Evolutionary conservation across 306 rosid species (phyloP).

Genomic region (Begonia loranthoides): DNA sequence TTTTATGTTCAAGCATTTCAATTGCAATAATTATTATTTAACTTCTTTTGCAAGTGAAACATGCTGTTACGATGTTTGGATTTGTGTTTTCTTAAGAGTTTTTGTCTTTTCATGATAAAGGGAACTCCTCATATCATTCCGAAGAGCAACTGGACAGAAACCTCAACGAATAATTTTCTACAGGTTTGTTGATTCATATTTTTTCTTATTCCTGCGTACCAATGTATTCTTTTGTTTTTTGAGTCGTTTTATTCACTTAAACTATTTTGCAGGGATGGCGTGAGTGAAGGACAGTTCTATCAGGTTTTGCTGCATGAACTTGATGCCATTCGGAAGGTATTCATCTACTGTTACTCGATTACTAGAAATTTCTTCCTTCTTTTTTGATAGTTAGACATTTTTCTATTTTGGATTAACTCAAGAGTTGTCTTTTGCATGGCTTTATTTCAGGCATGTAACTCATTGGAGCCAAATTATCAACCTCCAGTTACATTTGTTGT

Average conservation of each 20-base stretch:
- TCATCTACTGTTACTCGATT: background rate
- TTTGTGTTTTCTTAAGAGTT: background rate
- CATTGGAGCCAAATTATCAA: slow-evolving; percentile 65
- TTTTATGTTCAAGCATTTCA: background rate
- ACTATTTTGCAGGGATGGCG: slow-evolving; percentile 40
- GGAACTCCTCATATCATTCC: slow-evolving; percentile 74
- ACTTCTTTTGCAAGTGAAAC: background rate
- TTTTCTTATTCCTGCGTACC: background rate
- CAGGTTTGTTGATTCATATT: slow-evolving; percentile 26
- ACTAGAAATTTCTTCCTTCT: background rate
- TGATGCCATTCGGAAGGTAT: slow-evolving; percentile 65
- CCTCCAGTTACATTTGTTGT: slow-evolving; percentile 78
- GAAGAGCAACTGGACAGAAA: slow-evolving; percentile 91
- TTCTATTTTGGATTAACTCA: background rate
- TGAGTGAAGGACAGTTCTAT: slow-evolving; percentile 69
- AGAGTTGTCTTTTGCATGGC: slow-evolving; percentile 3
- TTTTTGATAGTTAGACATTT: background rate
- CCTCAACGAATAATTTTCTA: slow-evolving; percentile 89
- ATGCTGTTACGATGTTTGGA: background rate
- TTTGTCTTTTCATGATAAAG: background rate
- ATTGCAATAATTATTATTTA: background rate
- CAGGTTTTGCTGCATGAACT: slow-evolving; percentile 65
- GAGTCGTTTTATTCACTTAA: no score
- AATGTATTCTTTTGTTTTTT: background rate
- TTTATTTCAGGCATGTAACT: slow-evolving; percentile 53